Evolutionary conservation across 805 yeast genomes (phyloP).

Genomic region (Priceomyces castillae): DNA sequence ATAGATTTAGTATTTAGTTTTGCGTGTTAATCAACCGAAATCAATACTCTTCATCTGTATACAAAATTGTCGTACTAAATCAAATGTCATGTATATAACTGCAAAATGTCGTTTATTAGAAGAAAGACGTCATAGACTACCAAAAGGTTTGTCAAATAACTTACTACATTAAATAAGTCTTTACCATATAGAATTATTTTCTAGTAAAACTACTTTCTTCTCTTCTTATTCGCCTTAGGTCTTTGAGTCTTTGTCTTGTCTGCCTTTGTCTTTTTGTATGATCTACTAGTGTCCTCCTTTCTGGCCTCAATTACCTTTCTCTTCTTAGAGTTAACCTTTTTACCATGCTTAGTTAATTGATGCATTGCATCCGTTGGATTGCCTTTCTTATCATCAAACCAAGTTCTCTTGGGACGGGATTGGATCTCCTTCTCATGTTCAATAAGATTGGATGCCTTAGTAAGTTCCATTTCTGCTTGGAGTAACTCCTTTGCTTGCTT

Average conservation of each 20-base stretch:
- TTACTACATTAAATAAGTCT: no score
- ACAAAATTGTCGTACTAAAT: no score
- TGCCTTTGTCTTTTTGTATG: conserved; percentile 75
- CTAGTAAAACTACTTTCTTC: background rate
- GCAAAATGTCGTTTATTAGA: no score
- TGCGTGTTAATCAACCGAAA: background rate
- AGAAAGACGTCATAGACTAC: no score
- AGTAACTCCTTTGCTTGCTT: conserved; percentile 82
- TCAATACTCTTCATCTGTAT: background rate
- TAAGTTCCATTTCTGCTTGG: conserved; percentile 86
- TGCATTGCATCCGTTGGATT: conserved; percentile 35
- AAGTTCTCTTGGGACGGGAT: conserved; percentile 90
- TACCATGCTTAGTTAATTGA: conserved; percentile 47
- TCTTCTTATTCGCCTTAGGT: conserved; percentile 9
- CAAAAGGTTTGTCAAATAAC: no score
- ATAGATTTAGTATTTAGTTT: background rate
- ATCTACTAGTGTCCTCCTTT: conserved; percentile 50
- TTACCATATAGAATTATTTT: no score
- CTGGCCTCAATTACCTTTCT: conserved; percentile 65
- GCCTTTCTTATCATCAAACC: conserved; percentile 80
- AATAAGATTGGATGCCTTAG: conserved; percentile 80
- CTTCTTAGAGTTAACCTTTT: conserved; percentile 62
- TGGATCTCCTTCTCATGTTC: conserved; percentile 79
- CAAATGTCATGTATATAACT: no score
- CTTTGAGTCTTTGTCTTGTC: conserved; percentile 49